Percentiles rank a stretch among this genome's conserved stretches.
Conservation (phyloP, 192 early-diverging fungal genomes). For the Allomyces macrogynus region DNA sequence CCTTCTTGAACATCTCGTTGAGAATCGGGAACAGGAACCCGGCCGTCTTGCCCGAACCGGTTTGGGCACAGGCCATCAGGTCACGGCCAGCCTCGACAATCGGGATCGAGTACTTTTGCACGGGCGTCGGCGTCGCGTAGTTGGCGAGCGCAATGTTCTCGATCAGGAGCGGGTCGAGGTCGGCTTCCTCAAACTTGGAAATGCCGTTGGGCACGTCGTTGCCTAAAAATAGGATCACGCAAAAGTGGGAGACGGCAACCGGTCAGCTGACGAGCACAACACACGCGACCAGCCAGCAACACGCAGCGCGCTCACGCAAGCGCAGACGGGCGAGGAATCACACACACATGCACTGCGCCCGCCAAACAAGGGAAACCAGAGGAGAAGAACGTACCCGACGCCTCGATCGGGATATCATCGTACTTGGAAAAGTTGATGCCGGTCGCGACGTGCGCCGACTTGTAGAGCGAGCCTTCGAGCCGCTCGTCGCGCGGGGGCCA, state of each 20-base stretch:
- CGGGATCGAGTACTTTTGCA: conserved; percentile 81
- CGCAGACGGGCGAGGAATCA: too few species aligned
- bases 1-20: conserved; percentile 72
- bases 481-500: conserved; percentile 56
- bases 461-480: conserved; percentile 61
- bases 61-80: conserved; percentile 98
- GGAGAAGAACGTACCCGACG: conserved; percentile 27
- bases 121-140: conserved; percentile 81
- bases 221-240: too few species aligned
- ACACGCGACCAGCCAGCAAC: neutral
- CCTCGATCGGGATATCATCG: conserved; percentile 94
- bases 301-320: conserved; percentile 10
- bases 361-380: too few species aligned
- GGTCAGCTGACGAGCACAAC: too few species aligned
- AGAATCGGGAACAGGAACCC: conserved; percentile 96
- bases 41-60: conserved; percentile 84
- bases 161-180: conserved; percentile 64
- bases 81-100: conserved; percentile 66
- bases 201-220: neutral
- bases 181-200: conserved; percentile 37
- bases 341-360: too few species aligned
- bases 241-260: too few species aligned
- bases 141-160: conserved; percentile 73
- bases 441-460: conserved; percentile 49
- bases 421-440: conserved; percentile 99